These are phyloP conservation scores for Phycomyces nitens DNA, from an alignment of 192 early-diverging fungal genomes.

Conservation along the genomic window DNA sequence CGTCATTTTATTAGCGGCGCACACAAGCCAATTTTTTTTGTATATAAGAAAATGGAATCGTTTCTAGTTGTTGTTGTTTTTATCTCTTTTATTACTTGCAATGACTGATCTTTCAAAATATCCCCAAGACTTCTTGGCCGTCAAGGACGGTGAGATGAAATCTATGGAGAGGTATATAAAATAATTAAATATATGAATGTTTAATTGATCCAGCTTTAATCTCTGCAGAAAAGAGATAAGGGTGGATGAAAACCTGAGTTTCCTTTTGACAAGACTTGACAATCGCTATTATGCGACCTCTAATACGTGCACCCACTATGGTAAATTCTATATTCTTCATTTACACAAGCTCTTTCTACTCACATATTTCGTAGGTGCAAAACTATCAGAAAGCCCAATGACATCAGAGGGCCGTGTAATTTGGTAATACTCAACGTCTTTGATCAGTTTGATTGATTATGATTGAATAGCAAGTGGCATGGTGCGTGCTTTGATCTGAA, in stretches of 20 bases:
- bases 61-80: not conserved
- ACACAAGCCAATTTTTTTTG: no score
- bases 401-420: slow-evolving; percentile 32
- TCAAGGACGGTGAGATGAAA: slow-evolving; percentile 15
- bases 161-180: not conserved
- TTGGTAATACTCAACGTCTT: slow-evolving; percentile 20
- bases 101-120: no score
- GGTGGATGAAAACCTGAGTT: slow-evolving; percentile 1
- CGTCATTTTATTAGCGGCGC: not conserved
- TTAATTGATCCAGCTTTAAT: no score
- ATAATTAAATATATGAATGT: no score
- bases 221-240: slow-evolving; percentile 29
- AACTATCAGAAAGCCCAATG: slow-evolving; percentile 10
- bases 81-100: not conserved
- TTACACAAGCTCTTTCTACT: not conserved
- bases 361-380: not conserved
- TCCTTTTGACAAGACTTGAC: slow-evolving; percentile 21
- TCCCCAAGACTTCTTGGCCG: no score
- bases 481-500: slow-evolving; percentile 36
- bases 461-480: slow-evolving; percentile 34
- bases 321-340: slow-evolving; percentile 2
- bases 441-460: no score
- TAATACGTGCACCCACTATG: slow-evolving; percentile 34
- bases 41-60: not conserved
- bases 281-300: slow-evolving; percentile 32